Base-by-base conservation (phyloP, 2,329 filamentous ascomycete species). In the Penicillium capsulatum region DNA sequence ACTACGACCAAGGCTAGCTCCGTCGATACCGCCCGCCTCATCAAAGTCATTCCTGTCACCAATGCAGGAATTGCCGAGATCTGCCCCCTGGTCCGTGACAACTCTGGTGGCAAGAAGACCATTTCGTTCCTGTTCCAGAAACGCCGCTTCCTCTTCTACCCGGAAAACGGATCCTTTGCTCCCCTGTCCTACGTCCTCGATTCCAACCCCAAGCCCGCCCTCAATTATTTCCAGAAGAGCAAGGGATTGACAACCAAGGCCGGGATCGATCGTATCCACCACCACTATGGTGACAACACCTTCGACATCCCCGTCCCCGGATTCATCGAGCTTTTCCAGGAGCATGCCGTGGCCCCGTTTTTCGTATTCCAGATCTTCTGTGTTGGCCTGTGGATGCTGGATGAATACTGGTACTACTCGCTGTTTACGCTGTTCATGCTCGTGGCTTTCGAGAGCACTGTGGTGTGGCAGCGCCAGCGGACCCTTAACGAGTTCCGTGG, bases 371-470 rank as follows among this genome's bases (percentile, higher is more conserved):
- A 98, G 74, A 76, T 98, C 46, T 98, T 98, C 73, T 98, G 94
- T 57, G 92, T 98, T 42, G 94, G 92, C 11, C 73, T 98, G 45
- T 98, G 92, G 92, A 87, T 97, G 82, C 73, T 98, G 61, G 92
- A 98, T 61, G 94, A 98, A 69, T 98, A 97, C 71, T 98, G 94
- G 92, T 98, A 98, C 74, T 98, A 98, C 71, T 97, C 92, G 46
- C 79, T 98, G 14, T 98, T 98, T 68, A 98, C 94, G 1, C 81
- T 98, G 15, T 90, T 97, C 72, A 98, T 98, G 94, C 80, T 98
- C 40, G 88, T 98, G 53, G 83, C 81, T 43, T 98, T 98, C 56
- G 92, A 98, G 72, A 96, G 90, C 65, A 98, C 92, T 2, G 94
- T 98, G 26, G 94, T 98, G 11, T 98, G 92, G 94, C 92, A 98